phyloP scores from a whole-genome alignment of 2,329 filamentous ascomycete genomes.

The Colletotrichum tanaceti region DNA sequence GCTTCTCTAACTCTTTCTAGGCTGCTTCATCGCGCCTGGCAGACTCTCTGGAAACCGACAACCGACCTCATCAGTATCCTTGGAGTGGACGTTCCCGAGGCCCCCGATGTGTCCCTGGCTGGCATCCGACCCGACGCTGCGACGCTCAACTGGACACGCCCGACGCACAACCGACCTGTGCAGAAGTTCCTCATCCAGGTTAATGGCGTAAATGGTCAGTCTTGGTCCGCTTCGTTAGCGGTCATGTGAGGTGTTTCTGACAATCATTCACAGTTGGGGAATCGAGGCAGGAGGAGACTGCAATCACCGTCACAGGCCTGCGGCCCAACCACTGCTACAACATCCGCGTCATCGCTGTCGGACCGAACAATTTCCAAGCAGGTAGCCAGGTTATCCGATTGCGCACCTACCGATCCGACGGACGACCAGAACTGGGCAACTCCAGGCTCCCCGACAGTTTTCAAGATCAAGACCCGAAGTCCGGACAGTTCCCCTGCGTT shows the following conservation, averaged over 20 bases:
- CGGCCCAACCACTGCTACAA: constrained; percentile 92
- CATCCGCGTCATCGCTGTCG: constrained; percentile 91
- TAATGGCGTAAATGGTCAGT: constrained; percentile 88
- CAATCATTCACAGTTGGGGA: constrained; percentile 74
- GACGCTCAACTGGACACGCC: constrained; percentile 89
- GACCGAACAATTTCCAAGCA: constrained; percentile 91
- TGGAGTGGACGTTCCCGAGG: constrained; percentile 91
- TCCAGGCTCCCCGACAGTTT: constrained; percentile 68
- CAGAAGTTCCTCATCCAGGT: constrained; percentile 92
- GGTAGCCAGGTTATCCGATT: constrained; percentile 87
- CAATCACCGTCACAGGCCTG: constrained; percentile 90
- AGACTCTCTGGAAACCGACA: constrained; percentile 90
- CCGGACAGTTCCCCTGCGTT: constrained; percentile 24
- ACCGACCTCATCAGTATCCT: constrained; percentile 91
- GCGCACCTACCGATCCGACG: constrained; percentile 77
- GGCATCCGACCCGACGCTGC: constrained; percentile 89
- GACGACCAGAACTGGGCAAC: constrained; percentile 69
- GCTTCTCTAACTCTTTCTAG: constrained; percentile 55
- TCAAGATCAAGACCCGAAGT: constrained; percentile 60
- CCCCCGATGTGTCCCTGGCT: constrained; percentile 89
- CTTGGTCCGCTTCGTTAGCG: not conserved
- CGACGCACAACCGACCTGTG: constrained; percentile 73
- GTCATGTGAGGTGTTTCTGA: constrained; percentile 2
- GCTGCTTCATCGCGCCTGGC: constrained; percentile 86
- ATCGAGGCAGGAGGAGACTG: constrained; percentile 80